Percentiles rank a stretch among this genome's conserved stretches.
phyloP scores from a whole-genome alignment of 2,329 filamentous ascomycete genomes.

The Lojkania enalia region DNA sequence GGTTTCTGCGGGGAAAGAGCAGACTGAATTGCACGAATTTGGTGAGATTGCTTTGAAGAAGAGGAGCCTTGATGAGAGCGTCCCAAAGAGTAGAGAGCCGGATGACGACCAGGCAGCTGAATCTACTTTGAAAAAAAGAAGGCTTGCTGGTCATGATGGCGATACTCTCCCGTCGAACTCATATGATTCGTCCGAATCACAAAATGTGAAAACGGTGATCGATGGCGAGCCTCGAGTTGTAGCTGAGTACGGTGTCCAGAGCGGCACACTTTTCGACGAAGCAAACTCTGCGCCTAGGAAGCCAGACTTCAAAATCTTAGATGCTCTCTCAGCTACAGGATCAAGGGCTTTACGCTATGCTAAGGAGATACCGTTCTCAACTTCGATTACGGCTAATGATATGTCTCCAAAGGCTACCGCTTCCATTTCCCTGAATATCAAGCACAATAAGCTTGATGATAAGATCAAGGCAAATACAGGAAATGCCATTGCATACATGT shows the following conservation, averaged over 20 bases:
- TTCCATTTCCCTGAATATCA: constrained; percentile 81
- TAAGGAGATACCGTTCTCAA: constrained; percentile 83
- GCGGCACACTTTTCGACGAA: neutral
- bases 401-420: constrained; percentile 75
- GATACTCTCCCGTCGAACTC: neutral
- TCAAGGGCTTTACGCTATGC: constrained; percentile 89
- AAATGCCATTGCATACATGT: constrained; percentile 92
- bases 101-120: constrained; percentile 10
- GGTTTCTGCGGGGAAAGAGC: constrained; percentile 6
- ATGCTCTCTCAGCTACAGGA: constrained; percentile 92
- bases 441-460: constrained; percentile 74
- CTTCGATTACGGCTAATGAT: constrained; percentile 86
- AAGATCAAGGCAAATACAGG: constrained; percentile 74
- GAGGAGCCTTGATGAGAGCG: constrained; percentile 23
- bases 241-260: no score
- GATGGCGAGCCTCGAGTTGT: no score
- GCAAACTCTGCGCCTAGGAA: constrained; percentile 2
- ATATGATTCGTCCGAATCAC: neutral
- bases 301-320: constrained; percentile 67
- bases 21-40: neutral
- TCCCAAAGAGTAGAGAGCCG: neutral
- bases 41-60: constrained; percentile 20
- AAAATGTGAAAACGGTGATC: neutral
- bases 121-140: constrained; percentile 31
- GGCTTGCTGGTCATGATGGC: neutral